Conservation (phyloP, 1,284 basidiomycete species). For the Fomitopsis schrenkii region DNA sequence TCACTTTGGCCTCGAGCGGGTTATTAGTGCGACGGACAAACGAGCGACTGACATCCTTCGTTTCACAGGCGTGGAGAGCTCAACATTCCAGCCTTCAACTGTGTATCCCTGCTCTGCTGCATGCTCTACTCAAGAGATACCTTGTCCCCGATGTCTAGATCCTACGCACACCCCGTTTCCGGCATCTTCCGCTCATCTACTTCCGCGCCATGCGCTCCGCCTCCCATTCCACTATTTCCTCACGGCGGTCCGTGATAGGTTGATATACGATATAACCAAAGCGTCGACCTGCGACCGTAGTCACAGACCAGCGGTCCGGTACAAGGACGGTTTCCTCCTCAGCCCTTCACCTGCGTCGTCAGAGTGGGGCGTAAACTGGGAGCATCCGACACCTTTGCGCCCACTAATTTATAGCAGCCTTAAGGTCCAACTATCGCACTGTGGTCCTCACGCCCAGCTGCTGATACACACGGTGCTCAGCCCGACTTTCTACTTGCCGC, state of each 20-base stretch:
- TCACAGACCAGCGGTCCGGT: conserved; percentile 33
- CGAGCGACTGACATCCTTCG: conserved; percentile 10
- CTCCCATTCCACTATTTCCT: conserved; percentile 41
- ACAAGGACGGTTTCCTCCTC: conserved; percentile 59
- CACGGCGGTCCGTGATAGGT: conserved; percentile 39
- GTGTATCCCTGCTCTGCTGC: conserved; percentile 49
- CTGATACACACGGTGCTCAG: conserved; percentile 57
- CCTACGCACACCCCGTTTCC: conserved; percentile 7
- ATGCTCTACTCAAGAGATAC: conserved; percentile 37
- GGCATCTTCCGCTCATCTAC: conserved; percentile 23
- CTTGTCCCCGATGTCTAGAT: conserved; percentile 39
- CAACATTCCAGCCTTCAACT: conserved; percentile 40
- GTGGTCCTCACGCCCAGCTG: conserved; percentile 33
- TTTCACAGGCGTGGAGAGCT: conserved; percentile 20
- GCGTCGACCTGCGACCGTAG: conserved; percentile 21
- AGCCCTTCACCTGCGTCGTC: conserved; percentile 36
- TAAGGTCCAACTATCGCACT: conserved; percentile 44
- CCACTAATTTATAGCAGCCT: conserved; percentile 58
- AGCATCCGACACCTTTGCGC: conserved; percentile 44
- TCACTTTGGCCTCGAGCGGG: too few relatives aligned
- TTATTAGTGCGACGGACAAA: too few relatives aligned
- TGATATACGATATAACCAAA: conserved; percentile 56
- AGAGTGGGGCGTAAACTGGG: conserved; percentile 64
- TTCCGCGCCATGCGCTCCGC: conserved; percentile 45
- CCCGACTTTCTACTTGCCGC: conserved; percentile 47